A percentile compares a stretch with the other conserved stretches of the same genome.
Evolutionary conservation across 345 rosid genomes (phyloP).

Genomic region (Clausena lansium): DNA sequence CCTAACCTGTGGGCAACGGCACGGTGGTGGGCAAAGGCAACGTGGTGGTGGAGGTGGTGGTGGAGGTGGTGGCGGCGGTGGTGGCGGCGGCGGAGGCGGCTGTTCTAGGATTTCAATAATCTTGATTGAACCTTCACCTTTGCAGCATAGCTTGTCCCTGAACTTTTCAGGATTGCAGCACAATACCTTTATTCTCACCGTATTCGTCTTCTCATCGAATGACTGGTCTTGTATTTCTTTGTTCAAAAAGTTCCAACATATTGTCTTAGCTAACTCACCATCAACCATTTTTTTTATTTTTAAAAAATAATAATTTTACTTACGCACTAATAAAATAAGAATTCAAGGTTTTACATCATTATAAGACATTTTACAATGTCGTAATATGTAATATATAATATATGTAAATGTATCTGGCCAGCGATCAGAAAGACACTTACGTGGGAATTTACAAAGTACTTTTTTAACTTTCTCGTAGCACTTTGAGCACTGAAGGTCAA

Average conservation of each 20-base stretch:
- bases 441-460: conserved; percentile 59
- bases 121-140: conserved; percentile 49
- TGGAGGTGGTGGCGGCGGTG: too few species aligned
- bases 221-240: conserved; percentile 62
- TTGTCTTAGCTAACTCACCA: conserved; percentile 32
- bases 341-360: too few species aligned
- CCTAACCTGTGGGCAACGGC: background rate
- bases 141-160: conserved; percentile 49
- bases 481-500: conserved; percentile 60
- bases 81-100: background rate
- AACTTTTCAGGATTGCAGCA: conserved; percentile 72
- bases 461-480: conserved; percentile 78
- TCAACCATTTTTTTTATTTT: too few species aligned
- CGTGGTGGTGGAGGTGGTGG: background rate
- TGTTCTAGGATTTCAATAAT: conserved; percentile 45
- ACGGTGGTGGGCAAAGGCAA: background rate
- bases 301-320: too few species aligned
- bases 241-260: conserved; percentile 28
- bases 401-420: too few species aligned
- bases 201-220: conserved; percentile 61
- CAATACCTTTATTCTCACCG: conserved; percentile 58
- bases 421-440: conserved; percentile 41
- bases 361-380: too few species aligned
- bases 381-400: too few species aligned
- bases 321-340: too few species aligned